Base-by-base conservation (phyloP, 495 filamentous ascomycete genomes). In the Hypoxylon fuscum region DNA sequence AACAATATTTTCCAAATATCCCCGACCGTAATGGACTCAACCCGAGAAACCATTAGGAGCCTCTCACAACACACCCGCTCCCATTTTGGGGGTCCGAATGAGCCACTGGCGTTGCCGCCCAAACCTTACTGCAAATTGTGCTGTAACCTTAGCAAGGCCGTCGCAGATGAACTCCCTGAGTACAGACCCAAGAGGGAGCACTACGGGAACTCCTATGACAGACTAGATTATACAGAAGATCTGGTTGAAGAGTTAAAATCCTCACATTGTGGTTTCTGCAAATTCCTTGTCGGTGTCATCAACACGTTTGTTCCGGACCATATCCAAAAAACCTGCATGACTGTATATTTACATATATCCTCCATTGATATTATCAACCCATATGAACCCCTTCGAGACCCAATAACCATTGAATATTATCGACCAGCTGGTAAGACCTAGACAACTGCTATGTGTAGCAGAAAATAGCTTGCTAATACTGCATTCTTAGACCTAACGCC, bases 241-340 rank as follows among this genome's bases (percentile, higher is more conserved):
- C 10, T 34, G 31, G 31, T 50, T 1, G 23, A 50, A 12, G 12
- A 40, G 48, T 40, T 21, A 1, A 38, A 5, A 8, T 51, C 34
- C 12, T 51, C 32, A 2, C 11, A 18, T 12, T 51, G 48, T 15
- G 32, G 25, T 1, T 23, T 38, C 32, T 51, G 48, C 12, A 40
- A 15, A 51, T 51, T 51, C 27, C 48, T 51, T 51, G 22, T 10
- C 11, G 34, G 14, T 5, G 48, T 51, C 12, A 27, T 15, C 9
- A 34, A 38, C 25, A 40, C 32, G 34, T 51, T 40, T 17, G 7
- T 9, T 38, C 32, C 34, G 23, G 22, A 51, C 11, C 48, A 25
- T 4, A 27, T 1, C 3, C 12, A 9, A n/a, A 25, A 27, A 10
- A 5, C 17, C 3, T 48, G 5, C 27, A 40, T 40, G 37, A 9